phyloP scores from a whole-genome alignment of 2,329 filamentous ascomycete genomes.

The Cucurbitaria berberidis region DNA sequence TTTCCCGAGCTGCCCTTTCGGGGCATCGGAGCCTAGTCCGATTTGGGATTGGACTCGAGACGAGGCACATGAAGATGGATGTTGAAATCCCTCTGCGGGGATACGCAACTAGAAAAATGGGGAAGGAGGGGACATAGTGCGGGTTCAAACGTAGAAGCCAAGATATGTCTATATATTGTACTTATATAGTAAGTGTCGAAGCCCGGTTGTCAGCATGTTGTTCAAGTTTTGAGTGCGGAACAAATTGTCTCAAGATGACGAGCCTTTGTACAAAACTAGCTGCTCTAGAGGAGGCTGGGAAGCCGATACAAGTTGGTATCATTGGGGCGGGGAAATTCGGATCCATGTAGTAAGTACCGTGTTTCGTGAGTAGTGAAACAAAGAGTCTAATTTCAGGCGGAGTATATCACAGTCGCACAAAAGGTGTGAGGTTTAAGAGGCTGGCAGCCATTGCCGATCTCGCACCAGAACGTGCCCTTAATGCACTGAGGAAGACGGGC shows the following conservation, averaged over 20 bases:
- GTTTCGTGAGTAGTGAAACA: too few relatives aligned
- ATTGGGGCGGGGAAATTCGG: constrained; percentile 58
- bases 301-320: constrained; percentile 46
- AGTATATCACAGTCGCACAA: constrained; percentile 54
- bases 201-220: not conserved
- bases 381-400: not conserved
- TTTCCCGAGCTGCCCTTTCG: not conserved
- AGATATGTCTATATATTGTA: not conserved
- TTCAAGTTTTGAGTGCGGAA: not conserved
- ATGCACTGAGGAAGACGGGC: constrained; percentile 51
- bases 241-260: constrained; percentile 11
- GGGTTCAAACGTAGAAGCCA: not conserved
- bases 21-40: constrained; percentile 11
- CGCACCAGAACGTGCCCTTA: constrained; percentile 50
- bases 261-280: constrained; percentile 22
- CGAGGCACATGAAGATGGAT: constrained; percentile 2
- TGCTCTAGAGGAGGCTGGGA: constrained; percentile 16
- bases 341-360: constrained; percentile 50
- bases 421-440: constrained; percentile 52
- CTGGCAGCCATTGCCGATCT: constrained; percentile 55
- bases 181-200: not conserved
- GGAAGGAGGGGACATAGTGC: not conserved
- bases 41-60: constrained; percentile 2
- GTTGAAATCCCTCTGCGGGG: constrained; percentile 10
- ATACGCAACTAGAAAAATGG: constrained; percentile 6